Percentiles rank a stretch among this genome's conserved stretches.
Conservation (phyloP, 2,329 filamentous ascomycete genomes). For the Tolypocladium amazonense region DNA sequence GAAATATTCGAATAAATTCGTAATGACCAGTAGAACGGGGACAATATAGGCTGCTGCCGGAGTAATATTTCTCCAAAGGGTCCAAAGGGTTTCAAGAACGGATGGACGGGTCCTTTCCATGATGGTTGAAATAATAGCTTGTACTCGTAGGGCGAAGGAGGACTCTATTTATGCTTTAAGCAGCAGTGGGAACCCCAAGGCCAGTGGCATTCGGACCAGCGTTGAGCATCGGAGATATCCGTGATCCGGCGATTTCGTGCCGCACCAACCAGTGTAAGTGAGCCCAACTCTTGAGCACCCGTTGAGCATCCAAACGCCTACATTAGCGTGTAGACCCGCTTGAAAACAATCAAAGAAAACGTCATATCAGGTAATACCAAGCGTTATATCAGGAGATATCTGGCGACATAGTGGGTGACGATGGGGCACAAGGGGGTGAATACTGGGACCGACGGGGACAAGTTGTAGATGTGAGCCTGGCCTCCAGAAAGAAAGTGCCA, state of each 20-base stretch:
- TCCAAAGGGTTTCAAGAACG: neutral
- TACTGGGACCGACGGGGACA: neutral
- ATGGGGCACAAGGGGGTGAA: neutral
- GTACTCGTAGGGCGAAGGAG: neutral
- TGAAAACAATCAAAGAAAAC: neutral
- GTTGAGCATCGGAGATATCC: neutral
- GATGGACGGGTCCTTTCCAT: neutral
- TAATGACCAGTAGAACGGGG: neutral
- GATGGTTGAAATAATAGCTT: neutral
- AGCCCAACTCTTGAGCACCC: neutral
- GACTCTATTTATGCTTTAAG: neutral
- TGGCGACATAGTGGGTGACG: neutral
- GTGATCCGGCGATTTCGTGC: neutral
- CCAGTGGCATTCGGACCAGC: neutral
- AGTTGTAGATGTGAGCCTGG: neutral
- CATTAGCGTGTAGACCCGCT: neutral
- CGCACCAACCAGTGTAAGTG: neutral
- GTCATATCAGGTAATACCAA: neutral
- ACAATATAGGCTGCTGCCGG: neutral
- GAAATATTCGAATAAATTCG: neutral
- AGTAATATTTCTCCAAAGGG: neutral
- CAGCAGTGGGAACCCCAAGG: neutral
- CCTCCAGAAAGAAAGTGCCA: neutral
- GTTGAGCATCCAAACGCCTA: neutral
- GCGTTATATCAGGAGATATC: neutral